phyloP scores from a whole-genome alignment of 805 yeast genomes.

The Candida gorgasii region DNA sequence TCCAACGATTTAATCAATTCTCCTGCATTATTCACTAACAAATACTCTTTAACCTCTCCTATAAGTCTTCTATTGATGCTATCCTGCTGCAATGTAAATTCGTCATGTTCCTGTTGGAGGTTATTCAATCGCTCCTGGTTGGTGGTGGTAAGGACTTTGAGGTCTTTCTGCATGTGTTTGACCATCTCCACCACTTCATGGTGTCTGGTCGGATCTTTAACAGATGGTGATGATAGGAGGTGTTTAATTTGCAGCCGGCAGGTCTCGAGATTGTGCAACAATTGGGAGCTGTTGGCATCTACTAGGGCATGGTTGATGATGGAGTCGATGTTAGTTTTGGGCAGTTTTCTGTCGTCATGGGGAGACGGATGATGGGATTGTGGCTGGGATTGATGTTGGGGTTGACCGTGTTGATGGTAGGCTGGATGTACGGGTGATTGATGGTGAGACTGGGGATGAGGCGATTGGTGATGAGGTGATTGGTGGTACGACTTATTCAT shows the following conservation, averaged over 20 bases:
- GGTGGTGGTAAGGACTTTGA: not conserved
- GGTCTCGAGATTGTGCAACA: not conserved
- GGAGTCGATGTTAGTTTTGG: conserved; percentile 2
- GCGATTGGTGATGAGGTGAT: not conserved
- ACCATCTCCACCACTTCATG: conserved; percentile 5
- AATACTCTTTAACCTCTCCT: not conserved
- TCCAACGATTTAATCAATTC: not conserved
- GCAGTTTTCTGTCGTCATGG: not conserved
- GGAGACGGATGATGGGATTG: not conserved
- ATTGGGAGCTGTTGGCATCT: not conserved
- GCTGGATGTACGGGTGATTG: too few relatives aligned
- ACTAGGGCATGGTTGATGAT: not conserved
- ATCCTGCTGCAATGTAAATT: not conserved
- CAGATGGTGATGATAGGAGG: not conserved
- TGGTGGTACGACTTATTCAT: not conserved
- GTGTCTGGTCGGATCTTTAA: not conserved
- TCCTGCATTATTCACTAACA: not conserved
- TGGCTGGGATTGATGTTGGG: not conserved
- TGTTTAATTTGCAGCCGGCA: not conserved
- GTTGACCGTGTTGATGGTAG: too few relatives aligned
- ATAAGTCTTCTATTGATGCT: conserved; percentile 1
- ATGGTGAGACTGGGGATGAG: not conserved
- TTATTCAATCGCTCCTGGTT: not conserved
- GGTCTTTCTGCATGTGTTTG: not conserved
- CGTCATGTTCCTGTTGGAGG: not conserved